Evolutionary conservation across 177 flowering plant genomes (phyloP), one percentile per base, ranked within the genome.

Genomic region (Vitis hybrid): DNA sequence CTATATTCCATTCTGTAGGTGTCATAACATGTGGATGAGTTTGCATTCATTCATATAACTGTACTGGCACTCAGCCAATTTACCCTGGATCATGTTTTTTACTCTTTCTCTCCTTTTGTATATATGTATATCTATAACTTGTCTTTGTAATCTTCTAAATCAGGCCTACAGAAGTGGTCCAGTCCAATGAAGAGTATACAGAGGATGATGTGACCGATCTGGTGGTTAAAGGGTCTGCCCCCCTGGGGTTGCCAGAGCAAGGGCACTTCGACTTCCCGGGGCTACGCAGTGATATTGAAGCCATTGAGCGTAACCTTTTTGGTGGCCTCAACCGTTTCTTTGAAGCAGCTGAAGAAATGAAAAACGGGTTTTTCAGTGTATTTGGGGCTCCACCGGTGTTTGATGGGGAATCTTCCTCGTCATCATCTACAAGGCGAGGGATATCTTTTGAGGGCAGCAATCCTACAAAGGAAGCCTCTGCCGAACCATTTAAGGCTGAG

Each of bases 121-220:
- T 35, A 35, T 4, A 35, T 6, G 6, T 35, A 35, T 0, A 2
- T 35, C 27, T 24, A 24, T 24, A 24, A 24, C 3, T 35, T 35
- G 40, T 35, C 6, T 35, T 35, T 35, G 40, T 35, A 35, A 35
- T 35, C 40, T 35, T 35, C 6, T 35, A 35, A 15, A 15, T 51
- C 82, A 94, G 99, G 91, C 89, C 94, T 24, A 74, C 78, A 63
- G 96, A 95, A 80, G 85, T 95, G 80, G 81, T 95, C 69, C 72
- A 91, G 70, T 90, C 97, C 12, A 87, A 83, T 79, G 90, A 82
- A 67, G 98, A 93, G 70, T 87, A 85, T 79, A 87, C 97, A 3
- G 98, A 93, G 79, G 96, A 91, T 9, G 98, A 95, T 69, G 88
- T 95, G 5, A 90, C 96, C 12, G 80, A 85, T 18, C 78, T 82